Percentiles rank a stretch among this genome's conserved stretches.
Conservation (phyloP, 75 land plant genomes). For the Sequoiadendron giganteum region DNA sequence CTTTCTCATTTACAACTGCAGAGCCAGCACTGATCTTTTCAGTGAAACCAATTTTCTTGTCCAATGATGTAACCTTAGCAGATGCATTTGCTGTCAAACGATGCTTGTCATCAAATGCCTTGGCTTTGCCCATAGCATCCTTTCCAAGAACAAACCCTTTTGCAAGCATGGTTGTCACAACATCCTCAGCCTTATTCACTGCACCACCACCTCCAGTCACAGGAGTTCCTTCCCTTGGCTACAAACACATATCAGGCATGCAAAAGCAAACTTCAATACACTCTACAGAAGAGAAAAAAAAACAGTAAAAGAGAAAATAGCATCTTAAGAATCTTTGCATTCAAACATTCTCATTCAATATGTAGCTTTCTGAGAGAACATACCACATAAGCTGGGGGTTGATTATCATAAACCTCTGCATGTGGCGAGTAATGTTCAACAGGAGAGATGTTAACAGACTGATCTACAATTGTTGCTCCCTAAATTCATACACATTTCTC, state of each 20-base stretch:
- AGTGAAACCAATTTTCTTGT: constrained; percentile 66
- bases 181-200: constrained; percentile 72
- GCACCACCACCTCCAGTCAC: constrained; percentile 28
- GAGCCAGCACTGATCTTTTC: constrained; percentile 68
- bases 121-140: constrained; percentile 68
- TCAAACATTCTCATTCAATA: constrained; percentile 12
- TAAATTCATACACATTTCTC: constrained; percentile 13
- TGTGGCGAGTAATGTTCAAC: constrained; percentile 41
- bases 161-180: constrained; percentile 76
- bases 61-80: constrained; percentile 53
- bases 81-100: constrained; percentile 65
- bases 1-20: constrained; percentile 52
- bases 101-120: constrained; percentile 74
- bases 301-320: too few species aligned
- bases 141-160: constrained; percentile 77
- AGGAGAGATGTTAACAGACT: constrained; percentile 43
- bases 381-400: not conserved
- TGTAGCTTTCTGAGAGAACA: not conserved
- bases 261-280: not conserved
- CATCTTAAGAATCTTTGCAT: not conserved
- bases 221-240: constrained; percentile 23
- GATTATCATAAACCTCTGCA: not conserved
- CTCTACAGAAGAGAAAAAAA: not conserved
- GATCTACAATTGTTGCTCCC: constrained; percentile 89
- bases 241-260: constrained; percentile 7